Evolutionary conservation across 768 basidiomycete genomes (phyloP).

Genomic region (Suillus ampliporus): DNA sequence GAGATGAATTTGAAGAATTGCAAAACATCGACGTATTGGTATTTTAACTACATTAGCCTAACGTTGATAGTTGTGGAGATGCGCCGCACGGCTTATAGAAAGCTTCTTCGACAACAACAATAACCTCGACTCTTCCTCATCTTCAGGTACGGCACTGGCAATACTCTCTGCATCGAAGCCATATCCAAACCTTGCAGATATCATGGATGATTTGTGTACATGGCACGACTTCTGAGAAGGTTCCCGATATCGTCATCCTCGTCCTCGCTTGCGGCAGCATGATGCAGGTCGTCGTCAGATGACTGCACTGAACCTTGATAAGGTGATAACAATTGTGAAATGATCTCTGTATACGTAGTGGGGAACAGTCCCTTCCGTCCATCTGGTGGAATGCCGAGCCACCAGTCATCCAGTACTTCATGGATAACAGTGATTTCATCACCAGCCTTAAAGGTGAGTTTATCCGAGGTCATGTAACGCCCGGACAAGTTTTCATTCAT

Average conservation of each 20-base stretch:
- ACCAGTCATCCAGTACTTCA: slow-evolving; percentile 90
- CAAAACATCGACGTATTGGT: background rate
- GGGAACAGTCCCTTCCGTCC: slow-evolving; percentile 86
- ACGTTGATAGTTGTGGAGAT: background rate
- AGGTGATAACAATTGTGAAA: slow-evolving; percentile 16
- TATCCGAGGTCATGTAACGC: slow-evolving; percentile 84
- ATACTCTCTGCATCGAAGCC: slow-evolving; percentile 46
- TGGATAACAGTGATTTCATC: slow-evolving; percentile 77
- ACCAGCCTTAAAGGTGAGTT: slow-evolving; percentile 75
- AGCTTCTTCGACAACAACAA: slow-evolving; percentile 31
- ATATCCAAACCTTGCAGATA: slow-evolving; percentile 22
- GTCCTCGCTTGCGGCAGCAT: slow-evolving; percentile 19
- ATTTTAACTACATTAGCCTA: no score
- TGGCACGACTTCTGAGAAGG: slow-evolving; percentile 16
- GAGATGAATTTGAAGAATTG: background rate
- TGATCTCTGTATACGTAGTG: slow-evolving; percentile 66
- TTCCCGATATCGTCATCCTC: slow-evolving; percentile 28
- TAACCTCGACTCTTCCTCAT: slow-evolving; percentile 48
- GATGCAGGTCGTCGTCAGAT: slow-evolving; percentile 25
- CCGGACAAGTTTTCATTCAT: slow-evolving; percentile 60
- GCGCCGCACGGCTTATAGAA: slow-evolving; percentile 26
- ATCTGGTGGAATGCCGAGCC: slow-evolving; percentile 74
- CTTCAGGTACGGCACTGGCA: slow-evolving; percentile 47
- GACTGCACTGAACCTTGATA: slow-evolving; percentile 38
- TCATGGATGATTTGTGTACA: slow-evolving; percentile 16